Base-by-base conservation (phyloP, 768 basidiomycete species). In the Tylopilus rubrobrunneus region DNA sequence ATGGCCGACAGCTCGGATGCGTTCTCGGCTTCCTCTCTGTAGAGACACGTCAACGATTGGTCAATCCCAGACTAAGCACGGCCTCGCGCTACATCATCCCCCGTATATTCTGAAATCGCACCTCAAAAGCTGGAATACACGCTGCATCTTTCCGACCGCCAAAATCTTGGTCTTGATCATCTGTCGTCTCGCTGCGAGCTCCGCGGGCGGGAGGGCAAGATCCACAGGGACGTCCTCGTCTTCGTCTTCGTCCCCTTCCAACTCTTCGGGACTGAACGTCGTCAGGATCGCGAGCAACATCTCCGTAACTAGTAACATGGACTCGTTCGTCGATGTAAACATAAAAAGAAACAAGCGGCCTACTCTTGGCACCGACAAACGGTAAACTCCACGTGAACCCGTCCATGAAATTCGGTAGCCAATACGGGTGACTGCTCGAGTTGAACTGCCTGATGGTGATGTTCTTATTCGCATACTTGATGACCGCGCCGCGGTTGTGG, bases 361-460 rank as follows among this genome's bases (percentile, higher is more conserved):
- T 60, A 96, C 96, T 98, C 75, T 99, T 99, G 49, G 91, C 86
- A 46, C 95, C 96, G 4, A 99, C 96, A 65, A 99, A 99, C 0
- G 96, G 96, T 54, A 99, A 69, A 79, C 89, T 92, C 96, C 96
- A 99, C 3, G 95, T 98, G 68, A 99, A 98, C 31, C 90, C 95
- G 67, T 98, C 92, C 87, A 97, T 95, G 60, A 98, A 97, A 72
- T 98, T 98, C 0, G 96, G 96, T 31, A 99, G 73, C 92, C 94
- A 97, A 71, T 92, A 98, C 4, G 92, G 92, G 68, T 94, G 92
- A 28, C 84, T 78, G 36, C 76, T 83, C 48, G 79, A 81, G 66
- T 87, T 86, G 63, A 88, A 95, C 71, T 94, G 92, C 59, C 94
- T 79, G 57, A 98, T 97, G 42, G 93, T 98, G 74, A 98, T 94